Evolutionary conservation across 352 stramenopile genomes (phyloP), one percentile per base, ranked within the genome.

Genomic region (Blastocystis hominis): DNA sequence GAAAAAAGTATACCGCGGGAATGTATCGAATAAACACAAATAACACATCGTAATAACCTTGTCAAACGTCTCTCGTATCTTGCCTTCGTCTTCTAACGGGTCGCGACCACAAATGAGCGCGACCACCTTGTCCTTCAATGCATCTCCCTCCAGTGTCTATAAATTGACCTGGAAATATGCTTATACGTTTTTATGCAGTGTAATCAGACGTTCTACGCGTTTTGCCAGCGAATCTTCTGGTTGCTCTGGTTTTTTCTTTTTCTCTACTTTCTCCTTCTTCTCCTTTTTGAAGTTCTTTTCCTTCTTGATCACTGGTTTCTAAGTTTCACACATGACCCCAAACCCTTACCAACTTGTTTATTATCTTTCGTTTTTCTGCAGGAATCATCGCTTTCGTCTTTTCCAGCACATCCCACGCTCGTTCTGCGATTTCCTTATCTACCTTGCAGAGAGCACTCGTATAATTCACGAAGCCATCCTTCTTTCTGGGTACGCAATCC

Each of bases 381-480:
- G 24, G n/a, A 15, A 63, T 30, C 54, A 63, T 80, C 10, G 17
- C 36, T n/a, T 62, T 50, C 0, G 34, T 42, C 20, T 15, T 47
- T 4, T 64, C 70, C 30, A 80, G 17, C 30, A 40, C 20, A 24
- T 42, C 4, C 70, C 70, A 80, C 6, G 55, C 15, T 46, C 4
- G n/a, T 42, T 80, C 70, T 80, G 70, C 70, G 13, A 24, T 40
- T 24, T 62, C 42, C 42, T 34, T n/a, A 0, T 80, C 70, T 20
- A 63, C 34, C 30, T 80, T 80, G n/a, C 46, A 62, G 3, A 80
- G 38, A 42, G 20, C 38, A 0, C 15, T n/a, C 15, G 36, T 42
- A 44, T 80, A 80, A 30, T 63, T 80, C 30, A 80, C 53, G 44
- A 80, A 80, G 9, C 70, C 42, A 24, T 80, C 54, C 46, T 80